phyloP scores from a whole-genome alignment of 805 yeast genomes.

The Cyberlindnera samutprakarnensis region DNA sequence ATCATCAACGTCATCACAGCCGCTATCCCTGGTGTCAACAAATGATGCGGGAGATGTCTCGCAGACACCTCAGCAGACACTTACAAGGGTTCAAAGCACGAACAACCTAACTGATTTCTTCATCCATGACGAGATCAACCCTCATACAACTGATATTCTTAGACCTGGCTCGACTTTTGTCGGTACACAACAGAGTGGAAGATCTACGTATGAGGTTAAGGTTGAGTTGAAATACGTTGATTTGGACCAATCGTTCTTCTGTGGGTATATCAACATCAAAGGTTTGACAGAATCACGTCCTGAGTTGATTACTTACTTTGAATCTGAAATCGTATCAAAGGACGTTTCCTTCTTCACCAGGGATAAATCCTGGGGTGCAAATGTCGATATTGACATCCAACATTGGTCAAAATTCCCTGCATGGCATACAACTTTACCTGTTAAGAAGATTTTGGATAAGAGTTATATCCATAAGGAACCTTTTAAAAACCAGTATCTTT shows the following conservation, averaged over 20 bases:
- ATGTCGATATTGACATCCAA: constrained; percentile 51
- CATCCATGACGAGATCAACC: constrained; percentile 7
- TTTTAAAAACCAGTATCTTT: constrained; percentile 42
- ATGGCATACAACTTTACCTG: constrained; percentile 26
- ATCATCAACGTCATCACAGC: constrained; percentile 4
- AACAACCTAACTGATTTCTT: constrained; percentile 4
- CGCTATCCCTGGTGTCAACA: constrained; percentile 4
- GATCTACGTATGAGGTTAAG: constrained; percentile 54
- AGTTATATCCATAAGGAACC: constrained; percentile 23
- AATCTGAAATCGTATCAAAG: constrained; percentile 55
- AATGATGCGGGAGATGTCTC: constrained; percentile 4
- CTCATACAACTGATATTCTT: constrained; percentile 33
- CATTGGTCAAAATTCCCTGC: constrained; percentile 59
- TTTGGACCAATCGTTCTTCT: constrained; percentile 36
- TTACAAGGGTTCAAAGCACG: too few relatives aligned
- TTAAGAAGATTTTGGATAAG: constrained; percentile 11
- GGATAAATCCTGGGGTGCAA: constrained; percentile 44
- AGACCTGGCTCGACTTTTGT: constrained; percentile 54
- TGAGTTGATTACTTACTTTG: constrained; percentile 68
- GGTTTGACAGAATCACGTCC: constrained; percentile 64
- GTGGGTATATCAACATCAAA: constrained; percentile 62
- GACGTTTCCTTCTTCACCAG: constrained; percentile 36
- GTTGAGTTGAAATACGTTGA: constrained; percentile 70
- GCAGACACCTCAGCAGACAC: too few relatives aligned
- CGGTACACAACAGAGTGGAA: constrained; percentile 68